Conservation (phyloP, 164 flowering plant species). For the Liquidambar formosana region DNA sequence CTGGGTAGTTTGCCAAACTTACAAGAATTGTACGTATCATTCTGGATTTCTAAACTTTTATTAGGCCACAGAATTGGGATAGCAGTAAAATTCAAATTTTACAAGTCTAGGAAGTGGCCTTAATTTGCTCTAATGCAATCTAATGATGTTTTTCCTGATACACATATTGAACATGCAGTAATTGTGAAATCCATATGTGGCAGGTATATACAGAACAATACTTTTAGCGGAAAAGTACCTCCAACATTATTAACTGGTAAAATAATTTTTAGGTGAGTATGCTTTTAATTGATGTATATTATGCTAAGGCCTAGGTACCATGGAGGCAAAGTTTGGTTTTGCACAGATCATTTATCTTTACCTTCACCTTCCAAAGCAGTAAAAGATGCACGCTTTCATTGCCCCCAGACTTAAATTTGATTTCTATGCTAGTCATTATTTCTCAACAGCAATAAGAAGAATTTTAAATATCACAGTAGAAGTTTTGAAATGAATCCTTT, state of each 20-base stretch:
- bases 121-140: not conserved
- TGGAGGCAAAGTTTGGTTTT: not conserved
- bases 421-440: too few species aligned
- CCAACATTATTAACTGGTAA: slow-evolving; percentile 48
- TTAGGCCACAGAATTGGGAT: not conserved
- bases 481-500: too few species aligned
- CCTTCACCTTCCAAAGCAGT: not conserved
- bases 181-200: slow-evolving; percentile 15
- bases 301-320: not conserved
- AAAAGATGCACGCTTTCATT: not conserved
- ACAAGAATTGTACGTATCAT: slow-evolving; percentile 66
- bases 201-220: slow-evolving; percentile 89
- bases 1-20: slow-evolving; percentile 69
- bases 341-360: not conserved
- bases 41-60: not conserved
- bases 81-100: not conserved
- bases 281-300: slow-evolving; percentile 3
- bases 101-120: not conserved
- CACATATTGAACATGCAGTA: slow-evolving; percentile 2
- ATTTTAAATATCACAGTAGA: too few species aligned
- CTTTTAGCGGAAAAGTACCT: slow-evolving; percentile 70
- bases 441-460: too few species aligned
- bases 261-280: slow-evolving; percentile 65
- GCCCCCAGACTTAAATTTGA: too few species aligned
- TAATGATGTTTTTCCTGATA: not conserved